phyloP scores from a whole-genome alignment of 306 rosid genomes.

The Lathyrus tuberosus region DNA sequence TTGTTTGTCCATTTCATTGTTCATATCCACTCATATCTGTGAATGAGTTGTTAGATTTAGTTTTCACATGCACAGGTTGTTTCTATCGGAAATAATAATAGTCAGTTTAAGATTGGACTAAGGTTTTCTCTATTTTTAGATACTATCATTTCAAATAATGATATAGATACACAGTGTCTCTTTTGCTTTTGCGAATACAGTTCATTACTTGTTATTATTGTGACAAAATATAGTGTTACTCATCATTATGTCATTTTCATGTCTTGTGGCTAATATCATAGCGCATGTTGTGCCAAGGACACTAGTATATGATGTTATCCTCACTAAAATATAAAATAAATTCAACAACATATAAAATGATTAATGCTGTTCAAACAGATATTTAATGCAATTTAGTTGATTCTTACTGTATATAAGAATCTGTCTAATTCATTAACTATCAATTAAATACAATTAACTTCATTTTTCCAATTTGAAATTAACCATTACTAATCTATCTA shows the following conservation, averaged over 20 bases:
- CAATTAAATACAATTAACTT: no score
- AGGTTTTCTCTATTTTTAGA: conserved; percentile 2
- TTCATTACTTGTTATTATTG: no score
- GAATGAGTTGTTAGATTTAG: conserved; percentile 27
- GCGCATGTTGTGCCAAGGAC: neutral
- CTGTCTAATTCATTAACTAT: no score
- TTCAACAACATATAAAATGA: no score
- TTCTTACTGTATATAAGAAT: no score
- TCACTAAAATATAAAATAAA: no score
- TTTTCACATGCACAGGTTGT: conserved; percentile 20
- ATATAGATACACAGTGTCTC: neutral
- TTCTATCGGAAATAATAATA: neutral
- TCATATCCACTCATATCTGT: conserved; percentile 56
- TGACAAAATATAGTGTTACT: neutral
- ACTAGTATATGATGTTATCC: no score
- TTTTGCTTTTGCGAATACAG: neutral
- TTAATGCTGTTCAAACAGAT: no score
- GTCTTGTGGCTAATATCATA: neutral
- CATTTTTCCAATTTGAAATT: no score
- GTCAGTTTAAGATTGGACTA: conserved; percentile 35
- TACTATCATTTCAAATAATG: conserved; percentile 8
- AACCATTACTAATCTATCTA: no score
- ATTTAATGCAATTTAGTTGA: no score
- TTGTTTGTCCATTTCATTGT: conserved; percentile 46
- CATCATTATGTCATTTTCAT: neutral